phyloP scores from a whole-genome alignment of 75 land plant genomes.

The Sequoia sempervirens region DNA sequence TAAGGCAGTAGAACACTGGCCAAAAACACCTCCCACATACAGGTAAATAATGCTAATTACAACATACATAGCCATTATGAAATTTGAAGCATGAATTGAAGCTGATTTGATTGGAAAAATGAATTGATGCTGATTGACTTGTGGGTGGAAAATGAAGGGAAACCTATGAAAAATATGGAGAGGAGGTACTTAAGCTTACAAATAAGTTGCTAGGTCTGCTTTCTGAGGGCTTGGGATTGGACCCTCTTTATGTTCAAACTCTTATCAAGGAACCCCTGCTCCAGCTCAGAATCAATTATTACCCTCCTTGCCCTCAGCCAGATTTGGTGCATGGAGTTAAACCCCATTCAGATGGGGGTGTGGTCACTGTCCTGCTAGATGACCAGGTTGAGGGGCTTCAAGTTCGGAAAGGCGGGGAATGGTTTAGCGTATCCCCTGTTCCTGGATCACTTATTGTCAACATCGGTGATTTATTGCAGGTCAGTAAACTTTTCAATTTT shows the following conservation, averaged over 20 bases:
- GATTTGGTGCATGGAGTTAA: constrained; percentile 32
- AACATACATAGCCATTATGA: neutral
- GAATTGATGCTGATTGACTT: neutral
- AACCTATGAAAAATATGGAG: constrained; percentile 1
- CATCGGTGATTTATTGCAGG: constrained; percentile 29
- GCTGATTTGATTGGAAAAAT: too few relatives aligned
- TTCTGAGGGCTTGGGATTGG: constrained; percentile 3
- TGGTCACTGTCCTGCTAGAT: constrained; percentile 46
- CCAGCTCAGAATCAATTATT: constrained; percentile 13
- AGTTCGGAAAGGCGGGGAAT: constrained; percentile 26
- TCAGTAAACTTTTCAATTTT: neutral
- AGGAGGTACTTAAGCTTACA: neutral
- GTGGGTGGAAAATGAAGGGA: neutral
- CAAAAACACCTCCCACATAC: constrained; percentile 4
- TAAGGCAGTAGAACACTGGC: constrained; percentile 8
- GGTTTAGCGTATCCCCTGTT: constrained; percentile 25
- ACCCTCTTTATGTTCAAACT: neutral
- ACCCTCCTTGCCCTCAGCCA: constrained; percentile 57
- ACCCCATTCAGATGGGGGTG: constrained; percentile 42
- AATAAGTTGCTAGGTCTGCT: constrained; percentile 2
- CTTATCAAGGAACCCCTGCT: neutral
- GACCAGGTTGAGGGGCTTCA: constrained; percentile 54
- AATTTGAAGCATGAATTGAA: neutral
- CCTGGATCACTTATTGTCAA: constrained; percentile 25
- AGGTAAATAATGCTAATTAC: neutral